Conservation (phyloP, 768 basidiomycete species). For the Sporobolomyces phaffii region DNA sequence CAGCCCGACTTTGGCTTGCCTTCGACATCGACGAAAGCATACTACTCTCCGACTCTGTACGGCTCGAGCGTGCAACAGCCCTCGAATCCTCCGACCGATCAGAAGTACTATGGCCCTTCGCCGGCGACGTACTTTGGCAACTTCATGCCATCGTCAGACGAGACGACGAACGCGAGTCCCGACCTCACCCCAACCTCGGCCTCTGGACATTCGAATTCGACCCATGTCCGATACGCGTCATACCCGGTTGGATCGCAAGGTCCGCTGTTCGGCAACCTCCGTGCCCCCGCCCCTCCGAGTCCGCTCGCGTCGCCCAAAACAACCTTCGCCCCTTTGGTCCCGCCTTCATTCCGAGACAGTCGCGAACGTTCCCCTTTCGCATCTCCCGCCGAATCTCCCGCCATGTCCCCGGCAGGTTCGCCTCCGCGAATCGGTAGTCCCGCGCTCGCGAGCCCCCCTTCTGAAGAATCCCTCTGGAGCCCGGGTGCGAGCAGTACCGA, state of each 20-base stretch:
- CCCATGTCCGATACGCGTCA: constrained; percentile 12
- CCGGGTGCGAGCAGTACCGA: constrained; percentile 17
- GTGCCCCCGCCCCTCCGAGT: background rate
- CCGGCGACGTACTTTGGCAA: constrained; percentile 8
- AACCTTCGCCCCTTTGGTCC: constrained; percentile 24
- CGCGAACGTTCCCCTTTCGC: constrained; percentile 18
- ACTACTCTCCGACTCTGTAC: constrained; percentile 23
- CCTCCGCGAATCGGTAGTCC: constrained; percentile 12
- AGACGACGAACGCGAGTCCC: background rate
- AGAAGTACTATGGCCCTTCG: constrained; percentile 7
- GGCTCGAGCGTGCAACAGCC: constrained; percentile 11
- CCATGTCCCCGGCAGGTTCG: constrained; percentile 14
- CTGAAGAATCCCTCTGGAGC: constrained; percentile 18
- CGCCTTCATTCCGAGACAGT: constrained; percentile 31
- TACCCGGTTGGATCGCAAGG: constrained; percentile 9
- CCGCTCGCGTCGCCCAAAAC: background rate
- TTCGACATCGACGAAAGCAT: background rate
- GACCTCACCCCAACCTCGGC: background rate
- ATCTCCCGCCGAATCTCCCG: constrained; percentile 22
- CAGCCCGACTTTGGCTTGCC: constrained; percentile 30
- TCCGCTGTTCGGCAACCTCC: background rate
- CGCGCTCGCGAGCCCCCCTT: constrained; percentile 4
- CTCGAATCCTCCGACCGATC: constrained; percentile 8
- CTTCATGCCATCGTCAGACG: constrained; percentile 22
- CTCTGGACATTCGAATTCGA: background rate